Base-by-base conservation (phyloP, 2,329 filamentous ascomycete species). In the Cladophialophora yegresii region DNA sequence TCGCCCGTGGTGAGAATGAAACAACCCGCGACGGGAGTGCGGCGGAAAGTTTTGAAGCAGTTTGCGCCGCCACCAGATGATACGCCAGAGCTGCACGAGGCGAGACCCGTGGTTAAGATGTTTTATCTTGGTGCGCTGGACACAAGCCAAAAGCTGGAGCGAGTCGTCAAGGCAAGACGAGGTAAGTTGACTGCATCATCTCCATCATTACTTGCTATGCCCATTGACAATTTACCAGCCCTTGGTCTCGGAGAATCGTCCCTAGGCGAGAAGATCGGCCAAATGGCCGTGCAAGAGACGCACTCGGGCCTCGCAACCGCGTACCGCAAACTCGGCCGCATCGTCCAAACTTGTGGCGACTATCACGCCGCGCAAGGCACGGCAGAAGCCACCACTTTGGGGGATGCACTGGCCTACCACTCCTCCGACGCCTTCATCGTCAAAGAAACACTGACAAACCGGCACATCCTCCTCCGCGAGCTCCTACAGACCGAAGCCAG, bases 71-170 rank as follows among this genome's bases (percentile, higher is more conserved):
- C 95, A 0, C 93, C 95, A 12, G 95, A 99, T 77, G 95, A 99
- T 76, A 98, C 95, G 0, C 93, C 93, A 9, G 95, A 99, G 80
- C 83, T 99, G 61, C 89, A 93, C 68, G 89, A 95, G 72, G 92
- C 93, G 22, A 86, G 95, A 59, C 95, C 95, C 0, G 83, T 92
- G 50, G 95, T 98, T 43, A 99, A 99, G 80, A 84, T 93, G 54
- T 98, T 99, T 76, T 99, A 99, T 74, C 82, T 99, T 23, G 92
- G 91, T 22, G 89, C 92, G 6, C 96, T 99, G 92, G 95, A 98
- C 75, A 87, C 92, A n/a, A 92, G 92, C 50, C 95, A 99, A 78
- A 98, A 97, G 79, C 87, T 99, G 33, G 95, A 99, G 74, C 91
- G 89, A 75, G 85, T 98, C 36, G 95, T 99, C 69, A 98, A 96